Evolutionary conservation across 2,329 filamentous ascomycete genomes (phyloP), one percentile per base, ranked within the genome.

Genomic region (Phialophora chinensis): DNA sequence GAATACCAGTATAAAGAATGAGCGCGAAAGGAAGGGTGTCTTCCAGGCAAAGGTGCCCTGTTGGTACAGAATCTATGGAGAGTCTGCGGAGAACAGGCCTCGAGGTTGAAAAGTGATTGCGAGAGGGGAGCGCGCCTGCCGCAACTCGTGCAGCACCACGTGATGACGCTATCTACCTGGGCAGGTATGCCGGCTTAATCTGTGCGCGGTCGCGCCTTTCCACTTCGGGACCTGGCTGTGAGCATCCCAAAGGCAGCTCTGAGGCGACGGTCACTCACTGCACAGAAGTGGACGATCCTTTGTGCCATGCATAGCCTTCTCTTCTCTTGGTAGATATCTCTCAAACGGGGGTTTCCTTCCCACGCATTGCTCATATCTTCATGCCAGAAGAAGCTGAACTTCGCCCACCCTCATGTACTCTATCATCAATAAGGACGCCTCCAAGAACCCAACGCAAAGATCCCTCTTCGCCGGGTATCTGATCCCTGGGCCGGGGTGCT

Each of bases 331-430:
- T 52, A 52, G 49, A 35, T 44, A 10, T 54, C 11, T 53, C 47
- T 54, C 59, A 25, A 4, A 54, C 29, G 49, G 20, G 47, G 20
- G n/a, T 61, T 54, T 20, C 11, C 59, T 17, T 33, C 47, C 50
- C 58, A 42, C 60, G 52, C 55, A 57, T 68, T 65, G 60, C 60
- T 68, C 66, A 61, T 70, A 60, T 70, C 66, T 68, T 70, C 66
- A 68, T 68, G 42, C 49, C 60, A 59, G 63, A 63, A 55, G 60
- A 63, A 55, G 56, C 60, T 42, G 63, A 57, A 63, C 57, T 55
- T 50, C 23, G 12, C 60, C 12, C 29, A 47, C 62, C 53, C 49
- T 63, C 25, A 55, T 53, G 44, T 68, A 59, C 44, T 66, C 68
- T 60, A 64, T 54, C 67, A 62, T 66, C 63, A 55, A 65, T 60